Evolutionary conservation across 768 basidiomycete genomes (phyloP), one percentile per base, ranked within the genome.

Genomic region (Mrakia hoshinonis): DNA sequence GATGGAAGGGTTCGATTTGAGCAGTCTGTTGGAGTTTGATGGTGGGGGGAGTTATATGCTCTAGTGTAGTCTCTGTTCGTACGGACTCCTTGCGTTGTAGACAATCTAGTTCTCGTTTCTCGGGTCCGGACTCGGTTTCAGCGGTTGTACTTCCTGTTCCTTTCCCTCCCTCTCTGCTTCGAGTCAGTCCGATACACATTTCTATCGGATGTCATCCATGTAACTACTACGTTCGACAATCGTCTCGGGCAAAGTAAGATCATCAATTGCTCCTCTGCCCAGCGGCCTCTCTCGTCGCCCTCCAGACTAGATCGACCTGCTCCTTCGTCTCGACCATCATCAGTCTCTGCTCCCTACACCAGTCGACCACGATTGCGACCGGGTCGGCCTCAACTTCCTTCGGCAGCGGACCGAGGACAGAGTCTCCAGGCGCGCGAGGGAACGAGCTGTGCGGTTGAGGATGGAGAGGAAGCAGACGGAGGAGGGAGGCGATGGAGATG

Each of bases 401-500:
- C 0, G 77, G 77, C 11, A 79, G 46, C 0, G 77, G 77, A 0
- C 74, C 76, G 12, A 79, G 72, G 43, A 43, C 15, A 2, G 76
- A 75, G 13, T 76, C 76, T 36, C 43, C 18, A 12, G 39, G 43
- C 6, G n/a, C 51, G 26, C 11, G 36, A 47, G 47, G 66, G 43
- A 67, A 64, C 15, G 55, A 62, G 29, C 58, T 58, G 20, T n/a
- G 31, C 7, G 52, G 31, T 26, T 36, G 43, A 36, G 51, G 36
- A 34, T 39, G 49, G 20, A 61, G 70, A 1, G 70, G 67, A 12
- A 55, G 54, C 9, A 67, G 47, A 7, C 70, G 70, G 4, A 77
- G 74, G 29, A 80, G 72, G 0, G 80, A 79, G 13, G 78, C 73
- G 18, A 80, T 74, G 13, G 79, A 77, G 29, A 80, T 78, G 74